Percentiles rank a stretch among this genome's conserved stretches.
phyloP scores from a whole-genome alignment of 495 filamentous ascomycete genomes.

The Lasiosphaeria hispida region DNA sequence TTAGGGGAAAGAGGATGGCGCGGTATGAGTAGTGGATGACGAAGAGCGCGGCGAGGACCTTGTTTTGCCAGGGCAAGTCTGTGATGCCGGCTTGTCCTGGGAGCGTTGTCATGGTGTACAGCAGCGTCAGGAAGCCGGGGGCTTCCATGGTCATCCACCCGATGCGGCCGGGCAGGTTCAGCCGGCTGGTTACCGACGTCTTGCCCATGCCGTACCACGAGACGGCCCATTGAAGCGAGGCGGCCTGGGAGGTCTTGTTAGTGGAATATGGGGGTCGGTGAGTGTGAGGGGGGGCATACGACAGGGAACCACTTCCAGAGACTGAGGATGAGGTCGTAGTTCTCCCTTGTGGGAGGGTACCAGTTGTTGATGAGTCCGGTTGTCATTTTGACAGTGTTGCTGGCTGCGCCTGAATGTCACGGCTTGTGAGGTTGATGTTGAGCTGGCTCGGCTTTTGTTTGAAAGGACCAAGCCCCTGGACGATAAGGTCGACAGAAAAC shows the following conservation, averaged over 20 bases:
- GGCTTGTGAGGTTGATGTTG: no score
- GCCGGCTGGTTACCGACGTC: slow-evolving; percentile 65
- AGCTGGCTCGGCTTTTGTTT: no score
- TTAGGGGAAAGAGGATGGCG: slow-evolving; percentile 73
- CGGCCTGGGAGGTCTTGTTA: slow-evolving; percentile 39
- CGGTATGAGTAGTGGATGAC: slow-evolving; percentile 88
- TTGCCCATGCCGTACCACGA: slow-evolving; percentile 78
- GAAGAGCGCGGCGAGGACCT: slow-evolving; percentile 62
- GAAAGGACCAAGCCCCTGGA: no score
- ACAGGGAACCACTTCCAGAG: slow-evolving; percentile 51
- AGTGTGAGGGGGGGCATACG: slow-evolving; percentile 22
- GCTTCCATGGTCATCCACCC: slow-evolving; percentile 88
- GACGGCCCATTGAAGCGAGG: slow-evolving; percentile 60
- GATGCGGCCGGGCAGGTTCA: slow-evolving; percentile 86
- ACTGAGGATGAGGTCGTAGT: slow-evolving; percentile 48
- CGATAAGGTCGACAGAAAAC: no score
- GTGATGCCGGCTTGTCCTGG: slow-evolving; percentile 50
- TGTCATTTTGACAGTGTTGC: slow-evolving; percentile 3
- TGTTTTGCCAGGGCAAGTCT: slow-evolving; percentile 65
- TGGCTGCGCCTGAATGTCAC: no score
- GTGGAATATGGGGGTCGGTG: slow-evolving; percentile 6
- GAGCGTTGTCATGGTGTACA: slow-evolving; percentile 71
- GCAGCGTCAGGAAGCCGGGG: slow-evolving; percentile 68
- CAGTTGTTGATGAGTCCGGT: slow-evolving; percentile 43
- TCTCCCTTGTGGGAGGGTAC: slow-evolving; percentile 53